These are phyloP conservation scores for Delitschia confertaspora DNA, from an alignment of 495 filamentous ascomycete genomes.

Conservation along the genomic window DNA sequence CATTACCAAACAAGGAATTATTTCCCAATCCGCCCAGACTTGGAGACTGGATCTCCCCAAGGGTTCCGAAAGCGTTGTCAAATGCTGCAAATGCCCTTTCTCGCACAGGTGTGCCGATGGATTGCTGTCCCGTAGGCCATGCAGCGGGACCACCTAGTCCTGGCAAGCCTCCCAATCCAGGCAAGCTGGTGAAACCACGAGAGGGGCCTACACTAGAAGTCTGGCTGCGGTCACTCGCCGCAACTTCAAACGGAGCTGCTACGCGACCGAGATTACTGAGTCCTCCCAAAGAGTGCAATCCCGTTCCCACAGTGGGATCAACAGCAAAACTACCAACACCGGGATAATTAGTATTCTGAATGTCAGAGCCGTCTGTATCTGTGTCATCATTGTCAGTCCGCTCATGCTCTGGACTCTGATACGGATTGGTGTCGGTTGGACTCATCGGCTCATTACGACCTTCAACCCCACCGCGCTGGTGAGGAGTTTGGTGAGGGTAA, in stretches of 20 bases:
- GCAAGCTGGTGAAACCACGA: constrained; percentile 59
- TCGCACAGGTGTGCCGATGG: constrained; percentile 65
- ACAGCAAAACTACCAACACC: constrained; percentile 48
- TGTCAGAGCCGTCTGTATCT: constrained; percentile 51
- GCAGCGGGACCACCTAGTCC: constrained; percentile 50
- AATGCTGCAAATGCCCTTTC: constrained; percentile 61
- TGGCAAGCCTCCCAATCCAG: constrained; percentile 51
- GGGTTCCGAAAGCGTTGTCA: constrained; percentile 60
- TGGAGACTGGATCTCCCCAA: constrained; percentile 69
- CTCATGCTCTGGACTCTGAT: constrained; percentile 84
- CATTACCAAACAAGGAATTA: constrained; percentile 41
- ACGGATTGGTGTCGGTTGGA: constrained; percentile 96
- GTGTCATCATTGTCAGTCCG: constrained; percentile 59
- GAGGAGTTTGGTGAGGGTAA: constrained; percentile 50
- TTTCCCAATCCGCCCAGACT: constrained; percentile 50
- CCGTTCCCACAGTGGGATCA: constrained; percentile 32
- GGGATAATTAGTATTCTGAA: constrained; percentile 47
- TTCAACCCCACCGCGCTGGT: constrained; percentile 42
- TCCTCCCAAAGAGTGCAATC: constrained; percentile 31
- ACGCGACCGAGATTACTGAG: constrained; percentile 30
- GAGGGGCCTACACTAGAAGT: constrained; percentile 71
- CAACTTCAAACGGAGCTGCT: constrained; percentile 48
- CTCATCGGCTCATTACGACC: constrained; percentile 63
- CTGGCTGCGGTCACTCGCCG: constrained; percentile 70
- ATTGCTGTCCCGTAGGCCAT: constrained; percentile 54